Evolutionary conservation across 78 protist species (phyloP).

Genomic region (Dictyostelium capitatum): DNA sequence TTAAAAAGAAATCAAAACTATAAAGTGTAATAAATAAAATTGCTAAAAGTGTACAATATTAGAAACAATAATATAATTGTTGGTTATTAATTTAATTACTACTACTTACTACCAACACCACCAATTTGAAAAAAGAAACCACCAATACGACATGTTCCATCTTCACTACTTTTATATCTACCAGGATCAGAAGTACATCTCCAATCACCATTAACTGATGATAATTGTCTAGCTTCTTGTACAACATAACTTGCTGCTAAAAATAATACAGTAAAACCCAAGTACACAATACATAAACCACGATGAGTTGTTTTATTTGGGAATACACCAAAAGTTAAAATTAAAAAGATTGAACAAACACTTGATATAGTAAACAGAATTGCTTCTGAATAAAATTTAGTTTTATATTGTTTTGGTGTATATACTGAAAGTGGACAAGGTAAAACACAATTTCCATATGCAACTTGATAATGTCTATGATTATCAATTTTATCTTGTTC

Average conservation of each 20-base stretch:
- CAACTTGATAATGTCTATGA: not conserved
- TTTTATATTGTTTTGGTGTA: not conserved
- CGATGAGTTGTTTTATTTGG: slow-evolving; percentile 9
- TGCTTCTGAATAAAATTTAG: not conserved
- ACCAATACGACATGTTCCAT: not conserved
- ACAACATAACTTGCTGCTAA: not conserved
- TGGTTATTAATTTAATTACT: no score
- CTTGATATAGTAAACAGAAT: not conserved
- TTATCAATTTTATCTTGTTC: not conserved
- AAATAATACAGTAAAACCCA: not conserved
- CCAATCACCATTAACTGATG: not conserved
- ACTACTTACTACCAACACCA: not conserved
- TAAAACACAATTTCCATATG: not conserved
- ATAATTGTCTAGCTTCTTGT: not conserved
- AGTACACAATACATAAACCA: not conserved
- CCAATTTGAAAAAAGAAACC: slow-evolving; percentile 26
- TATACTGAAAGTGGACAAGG: not conserved
- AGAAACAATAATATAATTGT: no score
- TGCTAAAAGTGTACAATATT: no score
- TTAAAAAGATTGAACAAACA: not conserved
- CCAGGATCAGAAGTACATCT: slow-evolving; percentile 40
- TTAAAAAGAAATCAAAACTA: slow-evolving; percentile 21
- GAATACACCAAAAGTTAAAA: slow-evolving; percentile 19
- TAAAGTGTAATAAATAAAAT: not conserved
- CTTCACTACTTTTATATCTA: slow-evolving; percentile 15